Percentiles rank a stretch among this genome's conserved stretches.
phyloP scores from a whole-genome alignment of 2,329 filamentous ascomycete genomes.

The Pseudomassariella vexata region DNA sequence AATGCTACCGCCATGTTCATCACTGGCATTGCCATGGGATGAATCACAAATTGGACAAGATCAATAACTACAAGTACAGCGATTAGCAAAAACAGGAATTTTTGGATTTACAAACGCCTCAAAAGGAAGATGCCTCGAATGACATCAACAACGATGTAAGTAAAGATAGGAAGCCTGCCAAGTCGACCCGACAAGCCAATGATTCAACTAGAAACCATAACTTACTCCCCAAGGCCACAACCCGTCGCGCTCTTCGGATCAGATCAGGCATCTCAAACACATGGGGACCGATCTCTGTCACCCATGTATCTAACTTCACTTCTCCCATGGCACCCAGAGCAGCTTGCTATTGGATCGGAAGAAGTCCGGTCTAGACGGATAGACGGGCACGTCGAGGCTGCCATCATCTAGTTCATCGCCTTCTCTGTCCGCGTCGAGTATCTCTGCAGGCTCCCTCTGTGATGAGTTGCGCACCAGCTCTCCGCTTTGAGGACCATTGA shows the following conservation, averaged over 20 bases:
- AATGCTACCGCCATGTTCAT: slow-evolving; percentile 21
- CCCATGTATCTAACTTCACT: slow-evolving; percentile 27
- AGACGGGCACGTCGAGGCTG: neutral
- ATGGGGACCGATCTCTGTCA: slow-evolving; percentile 45
- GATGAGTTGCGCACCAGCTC: too few relatives aligned
- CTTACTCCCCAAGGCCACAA: slow-evolving; percentile 6
- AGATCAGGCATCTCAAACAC: slow-evolving; percentile 39
- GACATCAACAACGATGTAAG: slow-evolving; percentile 10
- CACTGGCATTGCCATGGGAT: neutral
- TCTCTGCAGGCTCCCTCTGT: slow-evolving; percentile 33
- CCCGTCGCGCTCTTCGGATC: slow-evolving; percentile 18
- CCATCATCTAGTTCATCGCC: slow-evolving; percentile 1
- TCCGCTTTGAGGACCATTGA: too few relatives aligned
- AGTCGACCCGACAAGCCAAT: slow-evolving; percentile 19
- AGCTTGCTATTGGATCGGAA: too few relatives aligned
- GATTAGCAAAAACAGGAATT: too few relatives aligned
- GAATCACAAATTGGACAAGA: too few relatives aligned
- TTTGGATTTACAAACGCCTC: too few relatives aligned
- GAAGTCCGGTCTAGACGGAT: neutral
- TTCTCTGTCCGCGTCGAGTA: slow-evolving; percentile 1
- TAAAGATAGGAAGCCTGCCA: too few relatives aligned
- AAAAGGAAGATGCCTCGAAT: slow-evolving; percentile 18
- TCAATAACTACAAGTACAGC: too few relatives aligned
- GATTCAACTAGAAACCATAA: slow-evolving; percentile 16
- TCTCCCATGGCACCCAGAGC: too few relatives aligned